Percentiles rank a stretch among this genome's conserved stretches.
These are phyloP conservation scores for Medicago truncatula DNA, from an alignment of 306 rosid species.

Conservation along the genomic window MtrunA17r5.0-ANR NC_053045.1:45727501-45728000, in stretches of 20 bases:
- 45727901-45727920: constrained; percentile 49
- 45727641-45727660: too few species aligned
- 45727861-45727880: constrained; percentile 33
- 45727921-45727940: constrained; percentile 53
- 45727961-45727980: background rate
- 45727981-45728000: background rate
- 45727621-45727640: too few species aligned
- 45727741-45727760: too few species aligned
- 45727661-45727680: too few species aligned
- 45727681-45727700: too few species aligned
- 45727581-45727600: too few species aligned
- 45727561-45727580: too few species aligned
- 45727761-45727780: too few species aligned
- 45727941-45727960: constrained; percentile 44
- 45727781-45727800: background rate
- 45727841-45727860: background rate
- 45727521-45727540: too few species aligned
- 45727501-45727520: too few species aligned
- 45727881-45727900: constrained; percentile 64
- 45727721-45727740: background rate
- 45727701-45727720: background rate
- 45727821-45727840: background rate
- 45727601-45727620: too few species aligned
- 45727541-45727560: too few species aligned
- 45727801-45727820: background rate